Percentiles rank a stretch among this genome's conserved stretches.
Conservation (phyloP, 2,329 filamentous ascomycete species). For the Mycosphaerella arachidis region DNA sequence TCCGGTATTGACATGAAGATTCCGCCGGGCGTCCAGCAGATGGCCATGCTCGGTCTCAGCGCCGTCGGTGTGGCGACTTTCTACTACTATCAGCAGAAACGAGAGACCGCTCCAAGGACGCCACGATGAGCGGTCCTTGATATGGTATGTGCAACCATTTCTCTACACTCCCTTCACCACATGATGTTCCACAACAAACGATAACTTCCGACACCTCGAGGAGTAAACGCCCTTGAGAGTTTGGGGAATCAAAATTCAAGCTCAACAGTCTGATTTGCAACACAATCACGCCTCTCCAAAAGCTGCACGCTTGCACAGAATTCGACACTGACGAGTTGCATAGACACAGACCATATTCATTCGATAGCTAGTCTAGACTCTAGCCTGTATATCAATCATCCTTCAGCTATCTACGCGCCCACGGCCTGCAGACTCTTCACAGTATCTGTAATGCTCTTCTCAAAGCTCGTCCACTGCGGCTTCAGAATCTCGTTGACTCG, state of each 20-base stretch:
- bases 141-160: constrained; percentile 5
- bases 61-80: background rate
- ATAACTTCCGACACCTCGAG: constrained; percentile 38
- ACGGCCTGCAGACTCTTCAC: constrained; percentile 59
- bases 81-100: background rate
- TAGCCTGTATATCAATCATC: background rate
- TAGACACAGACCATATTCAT: background rate
- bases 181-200: constrained; percentile 35
- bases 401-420: constrained; percentile 35
- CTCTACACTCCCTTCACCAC: background rate
- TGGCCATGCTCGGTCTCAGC: background rate
- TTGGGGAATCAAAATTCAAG: constrained; percentile 41
- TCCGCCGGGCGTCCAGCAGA: background rate
- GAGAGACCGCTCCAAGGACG: background rate
- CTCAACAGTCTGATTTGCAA: constrained; percentile 50
- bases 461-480: constrained; percentile 54
- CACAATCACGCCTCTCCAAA: background rate
- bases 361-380: background rate
- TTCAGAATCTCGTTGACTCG: constrained; percentile 53
- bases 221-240: constrained; percentile 6
- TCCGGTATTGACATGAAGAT: background rate
- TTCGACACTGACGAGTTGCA: background rate
- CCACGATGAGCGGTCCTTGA: background rate
- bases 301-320: background rate
- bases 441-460: constrained; percentile 58